Conservation (phyloP, 306 rosid species). For the Cucumis melo region DNA sequence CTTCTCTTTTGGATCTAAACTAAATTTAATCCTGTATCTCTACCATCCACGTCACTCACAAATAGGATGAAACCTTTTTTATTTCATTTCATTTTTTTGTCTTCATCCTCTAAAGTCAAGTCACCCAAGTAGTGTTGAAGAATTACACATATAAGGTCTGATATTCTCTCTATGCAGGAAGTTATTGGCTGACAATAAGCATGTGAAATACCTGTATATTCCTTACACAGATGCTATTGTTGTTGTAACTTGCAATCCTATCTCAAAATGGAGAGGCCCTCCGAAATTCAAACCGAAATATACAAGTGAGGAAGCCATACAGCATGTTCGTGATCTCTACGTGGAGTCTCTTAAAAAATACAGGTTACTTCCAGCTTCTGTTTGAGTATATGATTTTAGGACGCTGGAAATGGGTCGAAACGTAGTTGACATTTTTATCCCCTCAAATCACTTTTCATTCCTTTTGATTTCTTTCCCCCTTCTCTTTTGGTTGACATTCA, state of each 20-base stretch:
- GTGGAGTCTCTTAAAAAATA: slow-evolving; percentile 50
- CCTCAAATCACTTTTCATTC: background rate
- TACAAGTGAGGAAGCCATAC: slow-evolving; percentile 64
- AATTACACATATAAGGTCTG: background rate
- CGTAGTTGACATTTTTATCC: background rate
- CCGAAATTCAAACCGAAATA: slow-evolving; percentile 78
- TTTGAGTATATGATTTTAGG: background rate
- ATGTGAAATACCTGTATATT: slow-evolving; percentile 76
- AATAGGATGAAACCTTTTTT: background rate
- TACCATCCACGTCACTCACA: background rate
- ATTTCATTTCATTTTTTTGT: background rate
- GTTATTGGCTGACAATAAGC: slow-evolving; percentile 72
- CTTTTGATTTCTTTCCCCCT: background rate
- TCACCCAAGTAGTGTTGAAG: background rate
- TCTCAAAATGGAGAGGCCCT: slow-evolving; percentile 83
- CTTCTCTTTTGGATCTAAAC: background rate
- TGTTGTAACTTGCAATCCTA: slow-evolving; percentile 86
- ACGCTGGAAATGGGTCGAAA: background rate
- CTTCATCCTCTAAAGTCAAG: background rate
- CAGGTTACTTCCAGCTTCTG: slow-evolving; percentile 29
- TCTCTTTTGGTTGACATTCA: background rate
- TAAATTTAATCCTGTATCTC: background rate
- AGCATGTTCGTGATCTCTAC: slow-evolving; percentile 68
- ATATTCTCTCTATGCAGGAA: slow-evolving; percentile 25
- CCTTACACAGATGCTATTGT: slow-evolving; percentile 72